Evolutionary conservation across 1,284 basidiomycete species (phyloP).

Genomic region (Microbotryomycetes sp.): DNA sequence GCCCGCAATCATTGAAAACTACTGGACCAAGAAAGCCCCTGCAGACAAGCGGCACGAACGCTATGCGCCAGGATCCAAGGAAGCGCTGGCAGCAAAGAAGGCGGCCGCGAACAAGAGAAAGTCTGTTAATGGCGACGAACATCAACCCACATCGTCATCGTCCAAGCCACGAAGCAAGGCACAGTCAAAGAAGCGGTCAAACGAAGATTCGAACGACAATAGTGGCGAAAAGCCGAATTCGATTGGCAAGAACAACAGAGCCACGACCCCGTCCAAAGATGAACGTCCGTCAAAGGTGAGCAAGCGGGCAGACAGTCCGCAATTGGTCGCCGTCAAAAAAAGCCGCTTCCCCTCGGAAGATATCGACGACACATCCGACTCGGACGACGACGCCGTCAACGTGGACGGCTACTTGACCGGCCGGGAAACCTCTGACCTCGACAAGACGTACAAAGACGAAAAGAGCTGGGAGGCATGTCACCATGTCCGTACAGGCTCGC

Average conservation of each 20-base stretch:
- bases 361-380: not conserved
- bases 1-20: conserved; percentile 1
- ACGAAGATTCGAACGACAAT: not conserved
- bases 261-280: not conserved
- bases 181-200: not conserved
- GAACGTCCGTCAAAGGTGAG: not conserved
- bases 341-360: not conserved
- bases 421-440: not conserved
- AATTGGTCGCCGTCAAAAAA: not conserved
- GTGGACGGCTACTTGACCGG: not conserved
- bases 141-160: not conserved
- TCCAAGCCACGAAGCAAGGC: not conserved
- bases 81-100: not conserved
- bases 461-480: conserved; percentile 14
- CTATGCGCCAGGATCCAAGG: not conserved
- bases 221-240: not conserved
- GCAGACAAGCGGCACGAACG: conserved; percentile 2
- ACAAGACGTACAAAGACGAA: not conserved
- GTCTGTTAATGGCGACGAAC: not conserved
- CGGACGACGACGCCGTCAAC: not conserved
- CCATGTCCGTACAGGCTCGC: not conserved
- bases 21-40: conserved; percentile 4
- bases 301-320: not conserved
- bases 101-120: not conserved
- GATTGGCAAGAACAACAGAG: not conserved